A percentile compares a stretch with the other conserved stretches of the same genome.
These are phyloP conservation scores for Paraurostyla sp. DNA, from an alignment of 73 alveolate genomes.

Conservation along the genomic window DNA sequence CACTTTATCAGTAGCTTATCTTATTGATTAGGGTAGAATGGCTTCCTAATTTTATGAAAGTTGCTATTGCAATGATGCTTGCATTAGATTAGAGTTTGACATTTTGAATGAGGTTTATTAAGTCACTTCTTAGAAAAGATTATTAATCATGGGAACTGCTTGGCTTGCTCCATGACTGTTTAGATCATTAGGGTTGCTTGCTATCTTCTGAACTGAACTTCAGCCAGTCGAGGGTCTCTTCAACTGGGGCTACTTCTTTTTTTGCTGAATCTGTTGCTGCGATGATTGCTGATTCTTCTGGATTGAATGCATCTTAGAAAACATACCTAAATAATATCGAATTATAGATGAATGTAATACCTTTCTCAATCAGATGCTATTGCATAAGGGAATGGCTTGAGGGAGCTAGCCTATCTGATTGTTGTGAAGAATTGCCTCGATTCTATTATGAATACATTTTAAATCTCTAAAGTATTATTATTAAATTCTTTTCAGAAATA, in stretches of 20 bases:
- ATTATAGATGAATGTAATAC: not conserved
- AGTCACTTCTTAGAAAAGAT: not conserved
- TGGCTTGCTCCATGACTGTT: not conserved
- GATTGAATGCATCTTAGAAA: constrained; percentile 25
- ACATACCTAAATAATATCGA: constrained; percentile 17
- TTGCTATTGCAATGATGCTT: not conserved
- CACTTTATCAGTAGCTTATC: not conserved
- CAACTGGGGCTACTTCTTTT: not conserved
- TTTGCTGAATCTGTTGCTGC: not conserved
- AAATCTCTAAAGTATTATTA: no score
- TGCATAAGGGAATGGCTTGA: not conserved
- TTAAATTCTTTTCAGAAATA: no score
- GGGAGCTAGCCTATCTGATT: not conserved
- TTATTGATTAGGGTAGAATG: not conserved
- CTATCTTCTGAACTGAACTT: not conserved
- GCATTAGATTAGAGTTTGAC: not conserved
- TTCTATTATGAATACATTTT: not conserved
- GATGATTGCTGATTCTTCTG: not conserved
- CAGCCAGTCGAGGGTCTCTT: constrained; percentile 30
- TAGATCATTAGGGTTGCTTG: not conserved
- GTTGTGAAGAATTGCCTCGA: constrained; percentile 5
- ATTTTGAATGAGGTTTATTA: not conserved
- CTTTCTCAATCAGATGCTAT: constrained; percentile 13
- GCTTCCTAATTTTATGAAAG: not conserved
- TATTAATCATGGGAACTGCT: not conserved